phyloP scores from a whole-genome alignment of 768 basidiomycete genomes.

The Trametes elegans region DNA sequence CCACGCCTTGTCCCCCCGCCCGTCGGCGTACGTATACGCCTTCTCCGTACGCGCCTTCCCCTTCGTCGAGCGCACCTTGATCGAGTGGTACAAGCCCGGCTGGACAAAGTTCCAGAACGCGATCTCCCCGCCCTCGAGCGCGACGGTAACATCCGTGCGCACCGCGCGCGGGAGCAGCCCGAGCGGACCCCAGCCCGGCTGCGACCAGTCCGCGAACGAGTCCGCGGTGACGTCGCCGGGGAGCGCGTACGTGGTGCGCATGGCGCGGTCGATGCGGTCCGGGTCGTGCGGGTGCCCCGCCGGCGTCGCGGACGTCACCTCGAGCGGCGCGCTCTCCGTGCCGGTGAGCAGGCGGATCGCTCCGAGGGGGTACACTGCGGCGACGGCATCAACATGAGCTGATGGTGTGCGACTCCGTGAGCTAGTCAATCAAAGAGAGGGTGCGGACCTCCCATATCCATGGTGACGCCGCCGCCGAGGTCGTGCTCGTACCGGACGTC shows the following conservation, averaged over 20 bases:
- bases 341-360: constrained; percentile 22
- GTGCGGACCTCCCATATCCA: constrained; percentile 57
- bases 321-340: constrained; percentile 3
- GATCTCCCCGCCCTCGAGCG: constrained; percentile 37
- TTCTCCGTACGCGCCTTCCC: constrained; percentile 38
- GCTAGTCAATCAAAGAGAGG: neutral
- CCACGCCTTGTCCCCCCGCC: constrained; percentile 47
- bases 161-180: constrained; percentile 25
- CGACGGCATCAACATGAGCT: neutral
- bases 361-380: constrained; percentile 36
- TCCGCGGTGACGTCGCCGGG: constrained; percentile 8
- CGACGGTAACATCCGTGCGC: constrained; percentile 28
- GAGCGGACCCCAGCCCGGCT: constrained; percentile 20
- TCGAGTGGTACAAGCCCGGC: constrained; percentile 46
- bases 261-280: constrained; percentile 25
- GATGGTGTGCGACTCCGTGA: too few species aligned
- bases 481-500: constrained; percentile 53
- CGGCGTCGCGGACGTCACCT: constrained; percentile 11
- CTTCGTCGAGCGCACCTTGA: constrained; percentile 34
- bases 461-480: constrained; percentile 56
- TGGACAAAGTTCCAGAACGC: constrained; percentile 40
- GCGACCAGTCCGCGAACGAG: constrained; percentile 2
- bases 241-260: constrained; percentile 27
- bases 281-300: neutral
- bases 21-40: constrained; percentile 37